These are phyloP conservation scores for Nothophoma quercina DNA, from an alignment of 2,329 filamentous ascomycete species.

Conservation along the genomic window DNA sequence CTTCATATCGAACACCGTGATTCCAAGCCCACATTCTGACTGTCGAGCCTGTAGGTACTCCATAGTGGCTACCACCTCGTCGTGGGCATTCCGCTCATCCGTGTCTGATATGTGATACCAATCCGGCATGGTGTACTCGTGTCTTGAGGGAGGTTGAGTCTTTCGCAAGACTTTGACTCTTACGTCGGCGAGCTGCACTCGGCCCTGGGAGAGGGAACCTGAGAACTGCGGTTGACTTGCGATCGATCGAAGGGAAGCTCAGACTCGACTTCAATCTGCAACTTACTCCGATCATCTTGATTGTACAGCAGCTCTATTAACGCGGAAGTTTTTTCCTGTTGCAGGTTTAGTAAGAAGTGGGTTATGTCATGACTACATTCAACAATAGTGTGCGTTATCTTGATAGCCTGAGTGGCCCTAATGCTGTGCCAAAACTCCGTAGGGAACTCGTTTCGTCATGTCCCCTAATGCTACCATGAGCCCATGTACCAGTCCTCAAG, in stretches of 20 bases:
- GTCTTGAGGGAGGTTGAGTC: not conserved
- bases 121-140: not conserved
- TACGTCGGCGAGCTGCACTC: too few species aligned
- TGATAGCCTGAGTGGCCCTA: not conserved
- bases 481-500: slow-evolving; percentile 4
- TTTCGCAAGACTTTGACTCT: not conserved
- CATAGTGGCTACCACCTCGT: slow-evolving; percentile 5
- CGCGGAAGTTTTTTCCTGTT: too few species aligned
- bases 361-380: not conserved
- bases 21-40: too few species aligned
- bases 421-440: slow-evolving; percentile 13
- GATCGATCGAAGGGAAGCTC: not conserved
- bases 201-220: too few species aligned
- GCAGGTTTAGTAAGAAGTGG: too few species aligned
- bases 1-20: too few species aligned
- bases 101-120: not conserved
- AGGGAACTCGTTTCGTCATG: slow-evolving; percentile 20
- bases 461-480: slow-evolving; percentile 10
- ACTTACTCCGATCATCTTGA: not conserved
- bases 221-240: too few species aligned
- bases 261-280: not conserved
- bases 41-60: too few species aligned
- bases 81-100: not conserved
- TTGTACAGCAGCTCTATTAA: not conserved
- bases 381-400: not conserved